Evolutionary conservation across 1,284 basidiomycete species (phyloP).

Genomic region (Cutaneotrichosporon dermatis): DNA sequence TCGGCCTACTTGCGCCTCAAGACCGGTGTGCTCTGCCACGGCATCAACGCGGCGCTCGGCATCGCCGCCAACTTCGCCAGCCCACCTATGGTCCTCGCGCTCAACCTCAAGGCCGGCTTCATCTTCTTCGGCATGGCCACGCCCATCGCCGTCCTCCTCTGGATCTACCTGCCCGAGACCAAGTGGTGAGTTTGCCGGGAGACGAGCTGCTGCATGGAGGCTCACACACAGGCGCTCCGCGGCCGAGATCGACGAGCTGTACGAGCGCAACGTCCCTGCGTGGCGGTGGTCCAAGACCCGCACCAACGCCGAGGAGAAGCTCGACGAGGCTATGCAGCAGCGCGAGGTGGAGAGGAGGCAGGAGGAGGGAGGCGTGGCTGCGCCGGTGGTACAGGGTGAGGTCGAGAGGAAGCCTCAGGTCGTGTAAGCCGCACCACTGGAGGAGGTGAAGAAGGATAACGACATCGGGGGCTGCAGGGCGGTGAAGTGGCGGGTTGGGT

Average conservation of each 20-base stretch:
- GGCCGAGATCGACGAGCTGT: conserved; percentile 44
- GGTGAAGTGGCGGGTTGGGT: no score
- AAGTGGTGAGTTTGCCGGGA: conserved; percentile 14
- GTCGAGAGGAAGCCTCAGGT: no score
- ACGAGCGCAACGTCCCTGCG: conserved; percentile 42
- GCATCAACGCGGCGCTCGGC: conserved; percentile 16
- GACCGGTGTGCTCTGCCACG: conserved; percentile 20
- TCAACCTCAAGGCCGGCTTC: conserved; percentile 23
- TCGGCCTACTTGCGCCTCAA: conserved; percentile 24
- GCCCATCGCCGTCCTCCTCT: conserved; percentile 22
- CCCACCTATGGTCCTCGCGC: conserved; percentile 21
- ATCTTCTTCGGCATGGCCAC: conserved; percentile 23
- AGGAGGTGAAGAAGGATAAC: no score
- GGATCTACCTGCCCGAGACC: conserved; percentile 29
- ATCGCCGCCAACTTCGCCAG: conserved; percentile 25
- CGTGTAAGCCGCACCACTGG: no score
- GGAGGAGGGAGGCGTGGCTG: not conserved
- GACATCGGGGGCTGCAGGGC: no score
- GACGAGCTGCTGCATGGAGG: not conserved
- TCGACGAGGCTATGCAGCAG: not conserved
- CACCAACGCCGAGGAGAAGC: conserved; percentile 22
- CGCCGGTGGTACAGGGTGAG: no score
- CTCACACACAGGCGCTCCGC: conserved; percentile 5
- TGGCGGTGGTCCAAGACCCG: conserved; percentile 40
- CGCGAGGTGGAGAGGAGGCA: not conserved